Conservation (phyloP, 371 early-diverging fungal genomes). For the Mortierella sp. region DNA sequence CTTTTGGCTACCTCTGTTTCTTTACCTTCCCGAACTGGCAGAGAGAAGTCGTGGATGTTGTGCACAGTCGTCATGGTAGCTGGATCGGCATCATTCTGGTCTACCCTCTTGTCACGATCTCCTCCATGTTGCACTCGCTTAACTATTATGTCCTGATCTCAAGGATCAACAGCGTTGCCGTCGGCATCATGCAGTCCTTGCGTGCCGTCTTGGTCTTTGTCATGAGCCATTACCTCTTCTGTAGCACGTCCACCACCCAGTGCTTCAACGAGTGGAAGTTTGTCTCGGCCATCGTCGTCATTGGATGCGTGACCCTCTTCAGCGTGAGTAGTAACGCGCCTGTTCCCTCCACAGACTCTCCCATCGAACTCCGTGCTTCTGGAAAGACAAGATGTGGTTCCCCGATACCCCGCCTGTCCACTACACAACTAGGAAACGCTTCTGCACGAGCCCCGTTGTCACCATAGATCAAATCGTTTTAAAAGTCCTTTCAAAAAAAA, state of each 20-base stretch:
- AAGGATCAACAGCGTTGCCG: conserved; percentile 66
- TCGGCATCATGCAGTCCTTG: conserved; percentile 73
- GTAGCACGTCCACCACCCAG: conserved; percentile 68
- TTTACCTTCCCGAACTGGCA: conserved; percentile 64
- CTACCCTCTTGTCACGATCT: conserved; percentile 54
- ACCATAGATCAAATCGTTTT: too few species aligned
- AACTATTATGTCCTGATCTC: conserved; percentile 64
- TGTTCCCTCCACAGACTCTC: not conserved
- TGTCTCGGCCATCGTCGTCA: conserved; percentile 57
- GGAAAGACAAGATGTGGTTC: conserved; percentile 7
- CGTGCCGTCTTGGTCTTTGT: conserved; percentile 77
- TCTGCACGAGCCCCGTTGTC: too few species aligned
- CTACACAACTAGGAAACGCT: conserved; percentile 2
- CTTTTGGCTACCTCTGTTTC: conserved; percentile 53
- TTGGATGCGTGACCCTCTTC: conserved; percentile 62
- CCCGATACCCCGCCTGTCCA: conserved; percentile 27
- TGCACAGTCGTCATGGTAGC: conserved; percentile 10
- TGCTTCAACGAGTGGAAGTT: conserved; percentile 71
- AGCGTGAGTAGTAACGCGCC: conserved; percentile 28
- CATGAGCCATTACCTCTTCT: conserved; percentile 72
- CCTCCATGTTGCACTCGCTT: conserved; percentile 60
- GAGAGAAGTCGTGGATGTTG: conserved; percentile 26
- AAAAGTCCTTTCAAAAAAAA: too few species aligned
- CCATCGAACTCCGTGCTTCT: not conserved
- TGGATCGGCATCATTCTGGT: conserved; percentile 33